Percentiles rank a stretch among this genome's conserved stretches.
Conservation (phyloP, 2,329 filamentous ascomycete species). For the Leptographium lundbergii region DNA sequence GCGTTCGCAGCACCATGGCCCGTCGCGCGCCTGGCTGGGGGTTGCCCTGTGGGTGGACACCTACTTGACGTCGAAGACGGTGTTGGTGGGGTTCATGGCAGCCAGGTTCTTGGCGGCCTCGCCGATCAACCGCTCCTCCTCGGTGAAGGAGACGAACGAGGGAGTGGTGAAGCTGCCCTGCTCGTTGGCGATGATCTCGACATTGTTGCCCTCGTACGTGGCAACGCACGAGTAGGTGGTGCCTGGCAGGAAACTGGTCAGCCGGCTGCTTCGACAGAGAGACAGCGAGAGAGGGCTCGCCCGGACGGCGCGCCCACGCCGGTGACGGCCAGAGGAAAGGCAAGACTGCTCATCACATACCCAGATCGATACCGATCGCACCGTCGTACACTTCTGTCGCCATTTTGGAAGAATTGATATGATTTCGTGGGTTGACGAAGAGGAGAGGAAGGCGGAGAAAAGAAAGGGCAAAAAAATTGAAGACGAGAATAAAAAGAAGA, state of each 20-base stretch:
- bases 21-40: neutral
- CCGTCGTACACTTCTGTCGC: conserved; percentile 97
- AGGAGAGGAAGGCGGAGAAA: neutral
- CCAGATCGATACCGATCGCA: conserved; percentile 99
- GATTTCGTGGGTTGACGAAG: neutral
- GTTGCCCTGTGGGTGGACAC: conserved; percentile 16
- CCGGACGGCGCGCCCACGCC: too few relatives aligned
- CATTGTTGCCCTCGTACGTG: conserved; percentile 98
- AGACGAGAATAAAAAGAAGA: neutral
- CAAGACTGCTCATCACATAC: conserved; percentile 38
- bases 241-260: conserved; percentile 38
- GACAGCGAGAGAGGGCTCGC: conserved; percentile 4
- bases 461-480: conserved; percentile 1
- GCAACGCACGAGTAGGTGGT: conserved; percentile 99
- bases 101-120: conserved; percentile 99
- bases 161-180: conserved; percentile 98
- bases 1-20: conserved; percentile 2
- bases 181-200: conserved; percentile 99
- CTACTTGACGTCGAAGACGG: conserved; percentile 98
- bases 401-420: conserved; percentile 44
- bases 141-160: conserved; percentile 97
- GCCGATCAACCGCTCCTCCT: conserved; percentile 97
- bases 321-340: too few relatives aligned
- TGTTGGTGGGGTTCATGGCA: conserved; percentile 97
- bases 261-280: conserved; percentile 6